phyloP scores from a whole-genome alignment of 495 filamentous ascomycete species.

The Niebla homalea region DNA sequence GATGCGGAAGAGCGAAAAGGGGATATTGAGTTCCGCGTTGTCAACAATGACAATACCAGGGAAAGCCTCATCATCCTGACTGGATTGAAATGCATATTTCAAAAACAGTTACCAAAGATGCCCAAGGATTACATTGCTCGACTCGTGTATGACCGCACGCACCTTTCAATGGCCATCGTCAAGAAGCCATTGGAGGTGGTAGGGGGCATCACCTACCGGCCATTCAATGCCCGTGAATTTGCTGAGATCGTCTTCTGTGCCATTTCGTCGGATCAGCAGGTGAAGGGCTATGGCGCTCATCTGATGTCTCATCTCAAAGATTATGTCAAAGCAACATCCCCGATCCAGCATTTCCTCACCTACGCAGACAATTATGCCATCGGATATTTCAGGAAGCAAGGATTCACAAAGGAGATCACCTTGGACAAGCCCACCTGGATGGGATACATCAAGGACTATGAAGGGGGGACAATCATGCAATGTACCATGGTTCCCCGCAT shows the following conservation, averaged over 20 bases:
- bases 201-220: slow-evolving; percentile 90
- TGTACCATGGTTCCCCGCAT: slow-evolving; percentile 93
- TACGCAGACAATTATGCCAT: slow-evolving; percentile 99
- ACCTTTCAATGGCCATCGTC: slow-evolving; percentile 91
- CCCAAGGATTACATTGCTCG: slow-evolving; percentile 97
- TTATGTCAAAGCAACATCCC: slow-evolving; percentile 92
- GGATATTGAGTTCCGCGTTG: slow-evolving; percentile 93
- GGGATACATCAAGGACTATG: slow-evolving; percentile 99
- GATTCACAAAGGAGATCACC: slow-evolving; percentile 96
- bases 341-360: slow-evolving; percentile 96
- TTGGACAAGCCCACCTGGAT: slow-evolving; percentile 87
- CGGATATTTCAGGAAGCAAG: slow-evolving; percentile 98
- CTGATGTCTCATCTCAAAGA: slow-evolving; percentile 97
- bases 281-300: slow-evolving; percentile 96
- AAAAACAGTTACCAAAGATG: slow-evolving; percentile 98
- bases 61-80: slow-evolving; percentile 92
- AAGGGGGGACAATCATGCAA: slow-evolving; percentile 98
- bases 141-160: slow-evolving; percentile 91
- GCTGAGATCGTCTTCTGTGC: slow-evolving; percentile 98
- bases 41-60: slow-evolving; percentile 84
- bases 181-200: slow-evolving; percentile 93
- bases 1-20: slow-evolving; percentile 89
- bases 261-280: slow-evolving; percentile 94
- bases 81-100: slow-evolving; percentile 93
- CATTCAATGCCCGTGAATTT: slow-evolving; percentile 84